Evolutionary conservation across 2,329 filamentous ascomycete genomes (phyloP).

Genomic region (Xylariaceae sp.): DNA sequence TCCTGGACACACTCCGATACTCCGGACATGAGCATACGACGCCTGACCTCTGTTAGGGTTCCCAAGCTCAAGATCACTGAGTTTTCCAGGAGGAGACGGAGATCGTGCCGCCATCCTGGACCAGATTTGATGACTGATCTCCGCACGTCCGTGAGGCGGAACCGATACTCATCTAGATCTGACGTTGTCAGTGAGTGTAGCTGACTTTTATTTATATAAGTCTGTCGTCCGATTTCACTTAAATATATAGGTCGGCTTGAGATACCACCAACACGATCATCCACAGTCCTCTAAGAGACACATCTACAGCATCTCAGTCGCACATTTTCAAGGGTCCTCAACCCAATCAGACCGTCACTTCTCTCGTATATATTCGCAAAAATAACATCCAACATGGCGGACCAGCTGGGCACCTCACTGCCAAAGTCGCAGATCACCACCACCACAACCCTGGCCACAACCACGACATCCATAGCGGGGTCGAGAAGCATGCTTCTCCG

Average conservation of each 20-base stretch:
- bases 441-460: not conserved
- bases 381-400: not conserved
- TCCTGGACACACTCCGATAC: too few species aligned
- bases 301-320: too few species aligned
- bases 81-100: not conserved
- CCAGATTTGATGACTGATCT: not conserved
- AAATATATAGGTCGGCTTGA: too few species aligned
- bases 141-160: not conserved
- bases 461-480: not conserved
- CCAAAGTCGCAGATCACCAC: not conserved
- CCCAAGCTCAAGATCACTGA: not conserved
- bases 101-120: not conserved
- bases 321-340: too few species aligned
- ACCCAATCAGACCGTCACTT: too few species aligned
- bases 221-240: too few species aligned
- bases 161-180: not conserved
- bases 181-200: not conserved
- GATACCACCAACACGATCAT: too few species aligned
- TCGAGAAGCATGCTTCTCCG: conserved; percentile 14
- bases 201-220: too few species aligned
- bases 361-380: not conserved
- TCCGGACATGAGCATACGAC: not conserved
- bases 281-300: too few species aligned
- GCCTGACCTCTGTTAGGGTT: not conserved
- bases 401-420: not conserved